Evolutionary conservation across 2,329 filamentous ascomycete species (phyloP), one percentile per base, ranked within the genome.

Genomic region (Ceratocystiopsis sp.): DNA sequence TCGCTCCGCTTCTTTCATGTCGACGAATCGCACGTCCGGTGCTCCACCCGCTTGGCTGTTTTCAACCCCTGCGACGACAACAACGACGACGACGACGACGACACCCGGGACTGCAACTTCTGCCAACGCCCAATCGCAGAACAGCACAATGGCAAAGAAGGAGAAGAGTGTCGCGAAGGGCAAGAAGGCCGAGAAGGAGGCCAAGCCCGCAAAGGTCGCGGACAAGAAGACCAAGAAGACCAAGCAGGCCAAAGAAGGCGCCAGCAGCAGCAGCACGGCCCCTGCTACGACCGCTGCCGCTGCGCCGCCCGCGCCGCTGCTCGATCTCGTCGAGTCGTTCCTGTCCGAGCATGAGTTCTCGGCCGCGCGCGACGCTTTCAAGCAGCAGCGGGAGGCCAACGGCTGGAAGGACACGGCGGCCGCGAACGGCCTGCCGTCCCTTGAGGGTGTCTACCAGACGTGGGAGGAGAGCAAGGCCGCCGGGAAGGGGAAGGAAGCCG

Each of bases 321-420:
- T 86, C 55, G 71, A 76, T 47, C 64, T 84, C 15, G 69, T 86
- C 52, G 74, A 75, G 48, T 60, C 62, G 18, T 86, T 85, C 58
- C 66, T 86, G 41, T 67, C 68, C 37, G 69, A 78, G 38, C 69
- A 80, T 57, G 71, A 74, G n/a, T 80, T 83, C 53, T 59, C 66
- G 40, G 65, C 67, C 46, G 73, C 80, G 38, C 71, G 71, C 53
- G 63, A 67, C 46, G 70, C 73, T 6, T 79, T 85, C 54, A 65
- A 67, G 52, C 73, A 77, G 55, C 75, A 84, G 55, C 65, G 72
- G 42, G 68, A 61, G 55, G 66, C 63, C 59, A 68, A 69, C 49
- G 67, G 65, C 41, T 70, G 65, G 65, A 19, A 12, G 5, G 37
- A 47, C 15, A 16, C 35, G n/a, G 21, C 32, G 13, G 34, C 39